phyloP scores from a whole-genome alignment of 257 asterid species.

The Osmanthus fragrans region DNA sequence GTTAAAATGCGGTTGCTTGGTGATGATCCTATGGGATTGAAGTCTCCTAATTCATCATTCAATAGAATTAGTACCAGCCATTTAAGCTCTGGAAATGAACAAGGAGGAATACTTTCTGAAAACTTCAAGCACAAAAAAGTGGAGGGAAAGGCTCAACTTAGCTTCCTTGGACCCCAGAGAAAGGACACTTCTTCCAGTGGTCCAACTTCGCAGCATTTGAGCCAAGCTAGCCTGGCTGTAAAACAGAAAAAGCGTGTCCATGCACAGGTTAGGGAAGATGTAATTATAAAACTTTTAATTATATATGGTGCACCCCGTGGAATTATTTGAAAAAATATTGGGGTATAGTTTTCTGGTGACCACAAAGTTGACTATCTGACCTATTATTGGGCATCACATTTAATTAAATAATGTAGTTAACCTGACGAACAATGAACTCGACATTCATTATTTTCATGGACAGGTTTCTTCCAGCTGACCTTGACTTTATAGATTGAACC shows the following conservation, averaged over 20 bases:
- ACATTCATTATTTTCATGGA: neutral
- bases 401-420: neutral
- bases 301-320: neutral
- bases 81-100: constrained; percentile 47
- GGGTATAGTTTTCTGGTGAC: neutral
- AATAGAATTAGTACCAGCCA: constrained; percentile 50
- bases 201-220: constrained; percentile 53
- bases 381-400: neutral
- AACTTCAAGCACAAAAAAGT: constrained; percentile 45
- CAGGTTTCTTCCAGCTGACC: neutral
- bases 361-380: neutral
- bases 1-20: constrained; percentile 57
- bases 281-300: constrained; percentile 13
- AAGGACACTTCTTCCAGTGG: constrained; percentile 54
- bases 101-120: constrained; percentile 46
- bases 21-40: constrained; percentile 45
- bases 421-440: neutral
- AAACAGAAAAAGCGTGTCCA: constrained; percentile 72
- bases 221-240: constrained; percentile 68
- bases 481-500: neutral
- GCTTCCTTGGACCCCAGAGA: constrained; percentile 41
- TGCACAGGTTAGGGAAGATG: constrained; percentile 61
- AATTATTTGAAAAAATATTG: constrained; percentile 6
- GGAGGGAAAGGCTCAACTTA: constrained; percentile 44
- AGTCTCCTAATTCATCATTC: constrained; percentile 47